These are phyloP conservation scores for Neurospora terricola DNA, from an alignment of 495 filamentous ascomycete species.

Conservation along the genomic window DNA sequence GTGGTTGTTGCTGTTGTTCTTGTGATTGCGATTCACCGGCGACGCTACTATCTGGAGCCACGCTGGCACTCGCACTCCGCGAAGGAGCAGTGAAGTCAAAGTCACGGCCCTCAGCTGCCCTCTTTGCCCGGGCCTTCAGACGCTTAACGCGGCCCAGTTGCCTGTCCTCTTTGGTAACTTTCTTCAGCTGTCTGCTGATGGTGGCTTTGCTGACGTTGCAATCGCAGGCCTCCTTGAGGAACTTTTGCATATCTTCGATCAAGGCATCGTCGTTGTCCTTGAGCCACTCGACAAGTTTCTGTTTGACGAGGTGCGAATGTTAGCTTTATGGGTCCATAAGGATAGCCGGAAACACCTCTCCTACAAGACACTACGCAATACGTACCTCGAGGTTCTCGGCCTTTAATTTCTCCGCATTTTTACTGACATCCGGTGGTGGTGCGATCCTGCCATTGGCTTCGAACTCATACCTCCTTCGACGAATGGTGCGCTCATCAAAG, in stretches of 20 bases:
- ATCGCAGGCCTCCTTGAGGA: conserved; percentile 11
- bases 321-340: not conserved
- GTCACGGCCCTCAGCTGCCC: not conserved
- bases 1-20: conserved; percentile 1
- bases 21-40: not conserved
- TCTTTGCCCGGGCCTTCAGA: not conserved
- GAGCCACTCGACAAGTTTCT: conserved; percentile 21
- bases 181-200: conserved; percentile 9
- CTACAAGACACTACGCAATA: not conserved
- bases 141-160: not conserved
- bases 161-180: conserved; percentile 1
- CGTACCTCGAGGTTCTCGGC: conserved; percentile 16
- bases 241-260: conserved; percentile 21
- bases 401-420: conserved; percentile 23
- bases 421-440: conserved; percentile 16
- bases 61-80: conserved; percentile 6
- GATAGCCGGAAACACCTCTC: not conserved
- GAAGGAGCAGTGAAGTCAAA: not conserved
- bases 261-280: conserved; percentile 18
- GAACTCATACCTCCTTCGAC: conserved; percentile 16
- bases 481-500: conserved; percentile 15
- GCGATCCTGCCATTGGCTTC: conserved; percentile 11
- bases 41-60: not conserved
- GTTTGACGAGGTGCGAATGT: not conserved
- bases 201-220: conserved; percentile 15